Evolutionary conservation across 768 basidiomycete species (phyloP), one percentile per base, ranked within the genome.

Genomic region (Leccinum sublutescens): DNA sequence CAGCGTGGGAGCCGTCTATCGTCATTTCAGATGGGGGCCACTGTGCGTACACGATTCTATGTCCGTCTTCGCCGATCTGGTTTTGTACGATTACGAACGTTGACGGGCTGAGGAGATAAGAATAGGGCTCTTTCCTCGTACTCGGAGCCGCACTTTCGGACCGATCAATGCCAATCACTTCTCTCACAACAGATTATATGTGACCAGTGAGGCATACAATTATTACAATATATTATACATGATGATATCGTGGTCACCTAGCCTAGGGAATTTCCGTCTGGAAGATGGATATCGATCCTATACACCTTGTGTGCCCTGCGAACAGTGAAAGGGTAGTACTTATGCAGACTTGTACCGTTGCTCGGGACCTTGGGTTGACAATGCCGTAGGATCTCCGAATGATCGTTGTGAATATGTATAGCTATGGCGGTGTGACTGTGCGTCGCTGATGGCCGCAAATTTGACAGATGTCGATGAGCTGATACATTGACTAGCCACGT

Each of bases 51-150:
- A 49, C 14, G 25, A 40, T 12, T 31, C 4, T 8, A 2, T 38
- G 54, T 51, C 38, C 25, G 14, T 48, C 38, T 43, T 11, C 31
- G 47, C 1, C 33, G 1, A 7, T 29, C 34, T 34, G 33, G 21
- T 17, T 38, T 21, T 29, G 1, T 19, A 25, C 19, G 4, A 19
- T 53, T 45, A 33, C 34, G 45, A 10, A 57, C 47, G 29, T 45
- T 65, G 56, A 59, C 55, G 12, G 19, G 19, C 50, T 11, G 64
- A 38, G 21, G 60, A 66, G 45, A 65, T 55, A 49, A 65, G 62
- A 5, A 17, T n/a, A 29, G 4, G 5, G 8, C 14, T 7, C 49
- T 25, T 62, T 29, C 56, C 36, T 4, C 47, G 31, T 9, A 62
- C 43, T 9, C 53, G 55, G 21, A 62, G 43, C 12, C 56, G 64